Conservation (phyloP, 805 yeast species). For the Pichia eremophila region DNA sequence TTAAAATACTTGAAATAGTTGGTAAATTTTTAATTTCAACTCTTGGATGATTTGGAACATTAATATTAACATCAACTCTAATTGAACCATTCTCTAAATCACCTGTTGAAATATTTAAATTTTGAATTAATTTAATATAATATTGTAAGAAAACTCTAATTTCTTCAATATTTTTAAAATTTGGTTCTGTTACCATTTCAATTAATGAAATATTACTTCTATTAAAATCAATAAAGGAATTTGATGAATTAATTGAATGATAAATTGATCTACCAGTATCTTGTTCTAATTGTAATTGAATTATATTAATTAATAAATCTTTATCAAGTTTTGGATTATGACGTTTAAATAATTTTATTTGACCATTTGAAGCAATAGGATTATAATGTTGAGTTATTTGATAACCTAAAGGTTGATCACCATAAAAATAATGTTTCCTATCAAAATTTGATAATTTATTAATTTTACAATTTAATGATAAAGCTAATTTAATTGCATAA, state of each 20-base stretch:
- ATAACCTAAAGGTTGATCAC: constrained; percentile 93
- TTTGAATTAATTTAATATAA: constrained; percentile 61
- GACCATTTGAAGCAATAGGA: constrained; percentile 71
- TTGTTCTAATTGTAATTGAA: constrained; percentile 87
- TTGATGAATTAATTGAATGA: constrained; percentile 25
- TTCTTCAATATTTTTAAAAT: constrained; percentile 56
- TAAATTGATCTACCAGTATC: constrained; percentile 83
- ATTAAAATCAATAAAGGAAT: constrained; percentile 60
- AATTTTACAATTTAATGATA: constrained; percentile 55
- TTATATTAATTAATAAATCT: constrained; percentile 46
- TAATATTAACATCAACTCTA: constrained; percentile 91
- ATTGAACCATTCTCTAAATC: constrained; percentile 92
- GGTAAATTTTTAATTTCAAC: constrained; percentile 88
- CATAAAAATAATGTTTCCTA: constrained; percentile 91
- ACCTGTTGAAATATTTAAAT: constrained; percentile 71
- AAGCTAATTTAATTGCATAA: constrained; percentile 63
- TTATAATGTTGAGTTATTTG: constrained; percentile 86
- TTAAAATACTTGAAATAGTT: constrained; percentile 67
- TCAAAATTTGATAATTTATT: constrained; percentile 62
- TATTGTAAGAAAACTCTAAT: constrained; percentile 75
- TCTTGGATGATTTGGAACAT: constrained; percentile 60
- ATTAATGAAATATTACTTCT: constrained; percentile 80
- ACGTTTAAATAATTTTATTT: constrained; percentile 34
- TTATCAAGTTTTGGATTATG: constrained; percentile 40
- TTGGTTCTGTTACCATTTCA: constrained; percentile 89